Percentiles rank a stretch among this genome's conserved stretches.
phyloP scores from a whole-genome alignment of 441 rosid species.

The Gossypium trilobum region DNA sequence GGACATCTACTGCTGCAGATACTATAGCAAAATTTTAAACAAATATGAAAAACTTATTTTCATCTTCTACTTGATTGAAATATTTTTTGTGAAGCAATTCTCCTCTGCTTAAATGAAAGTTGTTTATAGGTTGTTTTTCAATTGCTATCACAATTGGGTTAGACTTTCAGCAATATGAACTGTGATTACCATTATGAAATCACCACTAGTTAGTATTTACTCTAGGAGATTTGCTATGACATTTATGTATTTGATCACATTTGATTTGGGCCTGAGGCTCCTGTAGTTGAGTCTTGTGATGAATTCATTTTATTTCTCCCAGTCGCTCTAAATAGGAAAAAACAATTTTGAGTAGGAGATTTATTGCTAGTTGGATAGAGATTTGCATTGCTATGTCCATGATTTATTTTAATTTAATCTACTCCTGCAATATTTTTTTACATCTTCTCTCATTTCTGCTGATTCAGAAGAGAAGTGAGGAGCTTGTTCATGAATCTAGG shows the following conservation, averaged over 20 bases:
- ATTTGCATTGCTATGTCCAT: background rate
- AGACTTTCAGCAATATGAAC: background rate
- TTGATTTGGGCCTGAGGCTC: background rate
- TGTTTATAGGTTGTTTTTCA: background rate
- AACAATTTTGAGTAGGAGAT: background rate
- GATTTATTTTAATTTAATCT: background rate
- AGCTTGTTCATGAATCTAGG: slow-evolving; percentile 52
- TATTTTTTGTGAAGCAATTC: background rate
- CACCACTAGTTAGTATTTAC: background rate
- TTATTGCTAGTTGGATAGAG: background rate
- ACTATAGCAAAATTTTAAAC: background rate
- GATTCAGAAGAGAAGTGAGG: slow-evolving; percentile 58
- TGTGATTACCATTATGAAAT: background rate
- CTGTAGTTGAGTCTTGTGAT: background rate
- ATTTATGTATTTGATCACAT: background rate
- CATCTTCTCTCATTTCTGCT: background rate
- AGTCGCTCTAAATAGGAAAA: background rate
- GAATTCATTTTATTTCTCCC: background rate
- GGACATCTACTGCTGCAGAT: background rate
- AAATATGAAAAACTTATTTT: no score
- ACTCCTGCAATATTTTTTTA: background rate
- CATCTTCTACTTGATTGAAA: background rate
- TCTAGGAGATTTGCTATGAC: background rate
- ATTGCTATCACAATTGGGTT: background rate
- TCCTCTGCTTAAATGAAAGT: background rate